Conservation (phyloP, 2,329 filamentous ascomycete species). For the Pseudogymnoascus sp. region DNA sequence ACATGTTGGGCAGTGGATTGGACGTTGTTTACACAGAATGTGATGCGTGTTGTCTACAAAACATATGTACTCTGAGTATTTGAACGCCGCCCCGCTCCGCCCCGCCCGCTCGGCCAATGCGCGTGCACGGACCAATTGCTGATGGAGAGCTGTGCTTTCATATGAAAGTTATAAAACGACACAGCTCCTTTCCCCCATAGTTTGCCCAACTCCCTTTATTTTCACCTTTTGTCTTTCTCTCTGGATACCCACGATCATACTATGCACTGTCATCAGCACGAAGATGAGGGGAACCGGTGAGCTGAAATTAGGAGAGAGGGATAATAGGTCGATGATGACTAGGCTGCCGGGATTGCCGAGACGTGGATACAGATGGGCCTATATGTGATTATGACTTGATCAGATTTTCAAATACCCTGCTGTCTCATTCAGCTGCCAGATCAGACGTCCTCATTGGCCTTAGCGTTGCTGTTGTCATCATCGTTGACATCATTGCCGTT, state of each 20-base stretch:
- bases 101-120: background rate
- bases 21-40: conserved; percentile 7
- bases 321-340: too few species aligned
- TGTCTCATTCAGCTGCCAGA: background rate
- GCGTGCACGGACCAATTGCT: background rate
- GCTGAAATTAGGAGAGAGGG: too few species aligned
- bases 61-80: conserved; percentile 6
- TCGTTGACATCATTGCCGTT: background rate
- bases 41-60: conserved; percentile 5
- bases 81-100: conserved; percentile 7
- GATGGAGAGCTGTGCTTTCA: background rate
- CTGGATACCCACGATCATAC: background rate
- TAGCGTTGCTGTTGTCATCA: background rate
- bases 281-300: background rate
- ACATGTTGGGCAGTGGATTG: conserved; percentile 27
- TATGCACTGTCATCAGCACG: background rate
- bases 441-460: background rate
- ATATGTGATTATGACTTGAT: too few species aligned
- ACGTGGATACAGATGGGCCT: too few species aligned
- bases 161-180: background rate
- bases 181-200: too few species aligned
- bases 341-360: too few species aligned
- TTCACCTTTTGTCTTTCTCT: background rate
- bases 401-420: background rate
- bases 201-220: background rate